Conservation (phyloP, 495 filamentous ascomycete species). For the Penicillium canescens region DNA sequence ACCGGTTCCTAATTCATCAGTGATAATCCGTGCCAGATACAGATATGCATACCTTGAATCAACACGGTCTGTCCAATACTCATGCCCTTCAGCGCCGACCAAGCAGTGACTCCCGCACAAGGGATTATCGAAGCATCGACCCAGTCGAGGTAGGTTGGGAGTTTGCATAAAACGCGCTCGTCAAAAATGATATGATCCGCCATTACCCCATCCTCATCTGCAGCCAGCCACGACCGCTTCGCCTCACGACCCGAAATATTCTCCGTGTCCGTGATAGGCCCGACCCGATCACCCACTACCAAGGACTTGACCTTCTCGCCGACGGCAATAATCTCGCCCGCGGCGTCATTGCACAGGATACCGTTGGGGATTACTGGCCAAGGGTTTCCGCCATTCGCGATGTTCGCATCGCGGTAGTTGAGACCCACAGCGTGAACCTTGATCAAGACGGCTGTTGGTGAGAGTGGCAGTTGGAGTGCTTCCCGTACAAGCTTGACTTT, state of each 20-base stretch:
- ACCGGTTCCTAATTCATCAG: constrained; percentile 25
- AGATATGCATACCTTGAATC: constrained; percentile 34
- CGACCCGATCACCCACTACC: constrained; percentile 28
- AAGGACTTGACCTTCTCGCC: constrained; percentile 30
- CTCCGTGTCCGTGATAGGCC: constrained; percentile 31
- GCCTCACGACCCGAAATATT: constrained; percentile 25
- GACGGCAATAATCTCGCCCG: constrained; percentile 35
- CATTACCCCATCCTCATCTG: constrained; percentile 39
- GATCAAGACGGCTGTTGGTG: constrained; percentile 36
- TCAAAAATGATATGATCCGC: constrained; percentile 37
- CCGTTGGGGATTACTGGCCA: constrained; percentile 35
- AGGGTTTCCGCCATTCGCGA: constrained; percentile 37
- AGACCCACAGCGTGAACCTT: constrained; percentile 41
- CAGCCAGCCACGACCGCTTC: constrained; percentile 31
- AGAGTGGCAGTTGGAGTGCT: constrained; percentile 16
- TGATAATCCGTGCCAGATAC: background rate
- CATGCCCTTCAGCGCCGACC: constrained; percentile 34
- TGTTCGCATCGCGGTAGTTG: constrained; percentile 47
- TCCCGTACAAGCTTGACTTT: constrained; percentile 26
- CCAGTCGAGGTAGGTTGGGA: constrained; percentile 35
- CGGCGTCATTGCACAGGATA: constrained; percentile 36
- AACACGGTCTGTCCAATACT: constrained; percentile 38
- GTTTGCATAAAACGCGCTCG: constrained; percentile 22
- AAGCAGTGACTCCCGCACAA: constrained; percentile 43
- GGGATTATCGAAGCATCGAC: constrained; percentile 29